phyloP scores from a whole-genome alignment of 345 rosid species.

The thale cress (Arabidopsis thaliana) region DNA sequence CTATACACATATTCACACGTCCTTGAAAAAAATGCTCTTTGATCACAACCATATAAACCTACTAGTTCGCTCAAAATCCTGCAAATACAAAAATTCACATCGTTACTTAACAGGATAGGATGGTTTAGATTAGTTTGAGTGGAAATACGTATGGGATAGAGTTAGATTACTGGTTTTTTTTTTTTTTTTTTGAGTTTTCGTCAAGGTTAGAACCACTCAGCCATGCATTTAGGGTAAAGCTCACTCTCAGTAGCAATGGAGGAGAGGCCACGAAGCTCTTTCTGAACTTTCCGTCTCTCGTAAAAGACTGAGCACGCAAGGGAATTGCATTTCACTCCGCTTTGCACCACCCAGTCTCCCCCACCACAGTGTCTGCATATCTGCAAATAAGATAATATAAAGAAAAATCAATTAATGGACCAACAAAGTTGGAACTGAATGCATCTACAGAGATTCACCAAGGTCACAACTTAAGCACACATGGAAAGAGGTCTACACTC shows the following conservation, averaged over 20 bases:
- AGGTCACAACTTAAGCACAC: background rate
- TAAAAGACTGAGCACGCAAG: conserved; percentile 91
- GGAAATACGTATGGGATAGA: background rate
- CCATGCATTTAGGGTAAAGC: conserved; percentile 77
- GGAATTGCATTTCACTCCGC: conserved; percentile 84
- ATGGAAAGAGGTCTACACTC: background rate
- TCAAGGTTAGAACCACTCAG: conserved; percentile 79
- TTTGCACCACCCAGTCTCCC: conserved; percentile 87
- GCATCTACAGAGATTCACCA: background rate
- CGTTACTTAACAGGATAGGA: background rate
- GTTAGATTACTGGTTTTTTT: conserved; percentile 23
- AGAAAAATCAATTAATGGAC: conserved; percentile 7
- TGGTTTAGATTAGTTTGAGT: background rate
- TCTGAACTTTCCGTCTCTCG: conserved; percentile 91
- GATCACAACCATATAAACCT: background rate
- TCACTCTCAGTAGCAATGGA: conserved; percentile 63
- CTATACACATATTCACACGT: conserved; percentile 14
- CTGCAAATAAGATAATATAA: conserved; percentile 51
- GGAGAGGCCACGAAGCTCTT: conserved; percentile 75
- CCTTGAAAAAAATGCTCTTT: conserved; percentile 12
- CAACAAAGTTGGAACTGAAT: conserved; percentile 8
- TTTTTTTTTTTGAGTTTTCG: too few relatives aligned
- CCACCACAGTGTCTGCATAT: conserved; percentile 96
- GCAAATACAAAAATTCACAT: conserved; percentile 14
- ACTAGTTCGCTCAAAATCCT: background rate